Base-by-base conservation (phyloP, 345 rosid genomes). In the Laguncularia racemosa region DNA sequence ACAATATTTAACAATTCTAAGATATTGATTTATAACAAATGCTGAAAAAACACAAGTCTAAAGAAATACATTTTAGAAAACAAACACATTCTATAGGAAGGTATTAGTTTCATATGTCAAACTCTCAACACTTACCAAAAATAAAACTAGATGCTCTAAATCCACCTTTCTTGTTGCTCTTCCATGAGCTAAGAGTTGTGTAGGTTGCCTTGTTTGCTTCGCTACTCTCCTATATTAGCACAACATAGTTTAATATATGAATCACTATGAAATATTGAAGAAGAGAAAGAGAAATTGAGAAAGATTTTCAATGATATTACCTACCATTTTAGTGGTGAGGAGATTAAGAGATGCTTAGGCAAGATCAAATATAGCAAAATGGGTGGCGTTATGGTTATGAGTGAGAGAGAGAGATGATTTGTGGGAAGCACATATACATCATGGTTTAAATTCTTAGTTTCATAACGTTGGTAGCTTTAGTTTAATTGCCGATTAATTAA, bases 141-240 rank as follows among this genome's bases (percentile, higher is more conserved):
- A 80, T 17, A 57, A 70, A 74, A 2, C 11, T 15, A 33, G 64
- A 61, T 17, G 76, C 82, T 58, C 62, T 68, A 64, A 80, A 70
- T 61, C 85, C 85, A 43, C 82, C 82, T 11, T 72, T 70, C 21
- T 45, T 44, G 17, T 57, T 70, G 51, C 20, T 17, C 50, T 9
- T 7, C 60, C 20, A 50, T 40, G 16, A n/a, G 54, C 20, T 18
- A 23, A 19, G 7, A 55, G 59, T 13, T 19, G 23, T 48, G 20
- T 55, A 19, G 46, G 12, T 3, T 7, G 46, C 54, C 66, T 53
- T 40, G 52, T 40, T 55, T 49, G 67, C 60, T 47, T 55, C 52
- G 12, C 50, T 54, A 17, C 48, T 53, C 59, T 55, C 60, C 67
- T 63, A 53, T 47, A 60, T 44, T 16, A 43, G 12, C 40, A 33